phyloP scores from a whole-genome alignment of 306 rosid species.

The Quercus dentata region DNA sequence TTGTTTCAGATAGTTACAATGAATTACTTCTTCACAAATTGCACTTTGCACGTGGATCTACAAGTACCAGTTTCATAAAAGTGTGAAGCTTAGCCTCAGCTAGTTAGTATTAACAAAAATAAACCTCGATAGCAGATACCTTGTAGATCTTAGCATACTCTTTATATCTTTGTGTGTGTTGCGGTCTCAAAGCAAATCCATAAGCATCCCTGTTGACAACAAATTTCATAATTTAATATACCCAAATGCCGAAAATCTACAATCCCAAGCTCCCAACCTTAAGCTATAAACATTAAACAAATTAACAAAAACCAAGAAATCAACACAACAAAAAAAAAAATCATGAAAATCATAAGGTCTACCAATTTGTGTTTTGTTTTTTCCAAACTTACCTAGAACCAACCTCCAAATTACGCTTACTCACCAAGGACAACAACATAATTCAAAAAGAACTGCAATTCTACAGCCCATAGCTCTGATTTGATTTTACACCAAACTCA shows the following conservation, averaged over 20 bases:
- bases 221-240: not conserved
- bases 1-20: not conserved
- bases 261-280: not conserved
- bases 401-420: conserved; percentile 92
- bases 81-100: not conserved
- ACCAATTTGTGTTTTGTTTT: not conserved
- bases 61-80: not conserved
- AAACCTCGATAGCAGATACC: conserved; percentile 40
- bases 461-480: conserved; percentile 65
- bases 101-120: conserved; percentile 1
- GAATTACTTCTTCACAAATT: not conserved
- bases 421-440: conserved; percentile 97
- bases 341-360: not conserved
- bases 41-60: not conserved
- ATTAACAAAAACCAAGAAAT: no score
- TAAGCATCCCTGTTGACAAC: conserved; percentile 65
- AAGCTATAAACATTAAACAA: no score
- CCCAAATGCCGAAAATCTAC: not conserved
- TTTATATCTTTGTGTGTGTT: conserved; percentile 67
- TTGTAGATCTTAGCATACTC: conserved; percentile 65
- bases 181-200: conserved; percentile 98
- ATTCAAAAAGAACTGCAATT: conserved; percentile 50
- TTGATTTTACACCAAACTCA: conserved; percentile 32
- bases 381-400: conserved; percentile 69
- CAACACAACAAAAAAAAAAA: not conserved